Base-by-base conservation (phyloP, 495 filamentous ascomycete genomes). In the Penicillium lagena region DNA sequence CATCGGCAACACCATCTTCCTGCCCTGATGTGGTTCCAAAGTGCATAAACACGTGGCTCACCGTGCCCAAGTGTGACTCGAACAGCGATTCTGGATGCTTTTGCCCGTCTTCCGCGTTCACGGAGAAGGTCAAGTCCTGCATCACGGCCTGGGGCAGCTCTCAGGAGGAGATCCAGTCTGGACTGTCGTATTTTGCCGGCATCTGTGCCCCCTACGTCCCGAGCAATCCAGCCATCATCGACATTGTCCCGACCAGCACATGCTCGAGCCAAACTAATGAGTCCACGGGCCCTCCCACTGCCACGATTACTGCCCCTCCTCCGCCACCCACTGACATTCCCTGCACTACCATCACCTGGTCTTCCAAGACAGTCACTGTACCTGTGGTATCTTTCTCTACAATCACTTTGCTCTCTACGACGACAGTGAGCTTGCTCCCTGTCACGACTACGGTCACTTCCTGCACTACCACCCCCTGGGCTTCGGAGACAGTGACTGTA, bases 41-140 rank as follows among this genome's bases (percentile, higher is more conserved):
- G 52, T 97, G 91, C 73, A 71, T 97, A 66, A 95, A 95, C 79
- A 96, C 91, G 49, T 97, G 89, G 87, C 66, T 94, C 52, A 51
- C 54, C 7, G 79, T 83, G 55, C 75, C 82, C 28, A 74, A 78
- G 62, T 97, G 91, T 78, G 70, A 66, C 47, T 86, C 89, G 71
- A 96, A 95, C 82, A 80, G 85, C 40, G 87, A 95, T 54, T 64
- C 75, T 17, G 61, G 67, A 45, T 97, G 91, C 82, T 97, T 85
- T 82, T 97, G 91, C 77, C 83, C 86, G 35, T 75, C 86, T 37
- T 63, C 75, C 32, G 62, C 75, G 43, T 91, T 95, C 65, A 86
- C 87, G 49, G 75, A 76, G 58, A 86, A 85, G 60, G 80, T 95
- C 57, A 86, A 83, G 55, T 74, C 78, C 41, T 97, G 91, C 68